Evolutionary conservation across 192 early-diverging fungal genomes (phyloP), one percentile per base, ranked within the genome.

Genomic region (Spizellomyces punctatus): DNA sequence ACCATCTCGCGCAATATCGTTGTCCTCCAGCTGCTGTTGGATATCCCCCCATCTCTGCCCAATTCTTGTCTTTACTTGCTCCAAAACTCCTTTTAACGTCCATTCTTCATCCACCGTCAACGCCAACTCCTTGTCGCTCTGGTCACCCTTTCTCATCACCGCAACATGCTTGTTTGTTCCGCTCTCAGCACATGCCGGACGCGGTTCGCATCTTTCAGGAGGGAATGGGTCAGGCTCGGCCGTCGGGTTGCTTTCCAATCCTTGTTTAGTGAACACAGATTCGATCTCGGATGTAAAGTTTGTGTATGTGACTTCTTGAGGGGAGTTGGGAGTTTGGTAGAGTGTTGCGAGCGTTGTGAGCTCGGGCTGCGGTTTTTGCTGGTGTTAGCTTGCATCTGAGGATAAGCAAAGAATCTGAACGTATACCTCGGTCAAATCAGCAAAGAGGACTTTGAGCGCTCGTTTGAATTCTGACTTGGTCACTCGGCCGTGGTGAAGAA

Each of bases 1-100:
- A 82, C 84, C 84, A 78, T 86, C 84, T 44, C 74, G 73, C 6
- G 84, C 82, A 66, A 77, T 78, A 52, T 86, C 84, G 67, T 72
- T 84, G 46, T 86, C 84, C 69, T 86, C 84, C 76, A 83, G 64
- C 45, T 78, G 80, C 7, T 64, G 63, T 47, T 83, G 64, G 5
- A 83, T 66, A 57, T 83, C 84, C 45, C 83, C 79, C 1, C 82
- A 45, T 43, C 80, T 41, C 63, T 77, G 63, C 3, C 55, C 49
- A 16, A 83, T 65, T 8, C 66, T 67, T 46, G 69, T 63, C 41
- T 67, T 36, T 66, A 86, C 48, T 54, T 80, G 61, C 2, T 21
- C 58, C 47, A 86, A 17, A 3, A 74, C 78, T 57, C 50, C 61
- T 10, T 77, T 55, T 5, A 85, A 62, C 22, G 79, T 63, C 44